Conservation (phyloP, 2,329 filamentous ascomycete genomes). For the Alternaria rosae region DNA sequence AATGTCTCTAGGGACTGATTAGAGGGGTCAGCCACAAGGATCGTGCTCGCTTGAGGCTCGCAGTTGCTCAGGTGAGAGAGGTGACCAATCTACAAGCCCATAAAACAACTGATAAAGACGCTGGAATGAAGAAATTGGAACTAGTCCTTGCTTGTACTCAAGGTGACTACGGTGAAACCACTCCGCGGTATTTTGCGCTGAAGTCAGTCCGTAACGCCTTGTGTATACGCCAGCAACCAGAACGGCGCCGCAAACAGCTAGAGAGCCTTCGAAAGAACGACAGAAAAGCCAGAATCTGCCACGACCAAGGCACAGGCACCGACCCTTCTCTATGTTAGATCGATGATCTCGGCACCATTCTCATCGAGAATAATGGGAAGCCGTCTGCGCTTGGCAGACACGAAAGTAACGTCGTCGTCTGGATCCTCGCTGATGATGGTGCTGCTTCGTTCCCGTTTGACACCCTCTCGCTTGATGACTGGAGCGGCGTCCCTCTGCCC, state of each 20-base stretch:
- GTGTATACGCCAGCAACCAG: neutral
- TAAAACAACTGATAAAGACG: neutral
- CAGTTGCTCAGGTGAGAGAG: neutral
- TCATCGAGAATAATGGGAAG: slow-evolving; percentile 9
- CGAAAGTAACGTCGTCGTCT: slow-evolving; percentile 15
- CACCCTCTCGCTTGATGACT: slow-evolving; percentile 12
- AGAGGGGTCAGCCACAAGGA: neutral
- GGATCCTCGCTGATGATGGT: neutral
- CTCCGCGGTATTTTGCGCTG: neutral
- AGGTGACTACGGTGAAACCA: neutral
- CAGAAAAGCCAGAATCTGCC: neutral
- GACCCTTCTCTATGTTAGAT: slow-evolving; percentile 22
- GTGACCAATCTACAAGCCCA: neutral
- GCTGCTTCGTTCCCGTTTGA: slow-evolving; percentile 19
- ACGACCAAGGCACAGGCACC: neutral
- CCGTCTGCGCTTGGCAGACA: slow-evolving; percentile 17
- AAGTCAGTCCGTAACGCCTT: neutral
- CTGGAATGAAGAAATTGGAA: neutral
- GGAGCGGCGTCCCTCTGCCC: slow-evolving; percentile 3
- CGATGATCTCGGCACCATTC: slow-evolving; percentile 25
- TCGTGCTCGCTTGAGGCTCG: neutral
- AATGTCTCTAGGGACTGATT: neutral
- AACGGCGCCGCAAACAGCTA: neutral
- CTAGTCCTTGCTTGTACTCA: neutral
- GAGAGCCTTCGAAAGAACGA: neutral